These are phyloP conservation scores for Fomitopsis pinicola DNA, from an alignment of 1,284 basidiomycete species.

Conservation along the genomic window DNA sequence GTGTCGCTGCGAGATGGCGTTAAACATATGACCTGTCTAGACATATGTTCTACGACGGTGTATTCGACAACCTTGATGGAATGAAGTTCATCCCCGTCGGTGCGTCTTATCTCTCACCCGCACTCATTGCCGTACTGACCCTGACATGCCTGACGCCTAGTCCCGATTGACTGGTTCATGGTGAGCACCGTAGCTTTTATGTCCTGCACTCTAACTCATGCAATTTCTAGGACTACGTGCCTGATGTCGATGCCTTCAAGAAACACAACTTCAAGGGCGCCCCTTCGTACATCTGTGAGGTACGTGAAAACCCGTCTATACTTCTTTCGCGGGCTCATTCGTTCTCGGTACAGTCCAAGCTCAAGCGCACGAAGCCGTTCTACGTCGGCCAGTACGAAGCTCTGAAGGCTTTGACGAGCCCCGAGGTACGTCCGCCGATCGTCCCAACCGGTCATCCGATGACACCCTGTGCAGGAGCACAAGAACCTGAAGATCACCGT, in stretches of 20 bases:
- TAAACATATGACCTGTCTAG: conserved; percentile 23
- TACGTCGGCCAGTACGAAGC: conserved; percentile 61
- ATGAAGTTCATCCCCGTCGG: conserved; percentile 53
- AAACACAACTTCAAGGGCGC: conserved; percentile 36
- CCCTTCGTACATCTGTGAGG: conserved; percentile 48
- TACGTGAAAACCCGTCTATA: conserved; percentile 18
- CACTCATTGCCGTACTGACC: conserved; percentile 4
- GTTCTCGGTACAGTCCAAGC: conserved; percentile 43
- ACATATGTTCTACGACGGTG: conserved; percentile 54
- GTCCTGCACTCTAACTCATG: not conserved
- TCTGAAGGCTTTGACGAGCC: conserved; percentile 48
- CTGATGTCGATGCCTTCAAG: conserved; percentile 38
- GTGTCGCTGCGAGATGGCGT: no score
- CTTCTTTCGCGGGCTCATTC: not conserved
- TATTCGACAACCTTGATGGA: conserved; percentile 61
- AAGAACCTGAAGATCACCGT: conserved; percentile 71
- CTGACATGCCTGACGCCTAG: conserved; percentile 17
- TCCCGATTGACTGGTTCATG: conserved; percentile 35
- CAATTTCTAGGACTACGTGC: conserved; percentile 33
- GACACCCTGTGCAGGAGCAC: conserved; percentile 41
- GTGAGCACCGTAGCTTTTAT: conserved; percentile 11
- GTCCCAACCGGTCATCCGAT: not conserved
- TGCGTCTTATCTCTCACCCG: conserved; percentile 27
- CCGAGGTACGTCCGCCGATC: conserved; percentile 35
- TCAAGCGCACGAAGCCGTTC: conserved; percentile 57